These are phyloP conservation scores for Croton laevigatus DNA, from an alignment of 441 rosid species.

Conservation along the genomic window DNA sequence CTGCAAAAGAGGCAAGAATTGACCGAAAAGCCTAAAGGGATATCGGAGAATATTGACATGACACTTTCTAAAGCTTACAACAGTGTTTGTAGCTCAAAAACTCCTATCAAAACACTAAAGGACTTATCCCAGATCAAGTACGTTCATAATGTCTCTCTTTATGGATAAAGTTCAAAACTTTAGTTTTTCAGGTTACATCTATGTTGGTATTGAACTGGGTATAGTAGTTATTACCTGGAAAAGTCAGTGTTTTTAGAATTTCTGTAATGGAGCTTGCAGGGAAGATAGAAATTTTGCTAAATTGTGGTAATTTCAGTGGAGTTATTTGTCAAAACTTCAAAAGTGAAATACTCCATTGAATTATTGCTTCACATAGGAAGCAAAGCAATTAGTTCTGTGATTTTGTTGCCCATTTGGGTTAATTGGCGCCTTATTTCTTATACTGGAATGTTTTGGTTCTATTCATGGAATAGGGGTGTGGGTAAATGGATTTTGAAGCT, in stretches of 20 bases:
- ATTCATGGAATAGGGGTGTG: constrained; percentile 55
- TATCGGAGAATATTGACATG: constrained; percentile 56
- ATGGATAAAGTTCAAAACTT: not conserved
- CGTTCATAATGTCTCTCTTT: not conserved
- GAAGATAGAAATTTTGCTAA: not conserved
- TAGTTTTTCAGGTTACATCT: not conserved
- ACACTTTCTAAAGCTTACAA: constrained; percentile 60
- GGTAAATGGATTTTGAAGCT: constrained; percentile 85
- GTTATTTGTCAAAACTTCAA: not conserved
- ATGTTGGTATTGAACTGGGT: not conserved
- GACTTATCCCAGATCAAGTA: constrained; percentile 75
- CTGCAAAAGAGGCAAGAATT: constrained; percentile 64
- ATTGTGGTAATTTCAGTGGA: not conserved
- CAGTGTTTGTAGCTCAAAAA: constrained; percentile 51
- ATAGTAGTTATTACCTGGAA: not conserved
- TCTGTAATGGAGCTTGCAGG: not conserved
- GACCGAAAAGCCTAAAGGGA: constrained; percentile 61
- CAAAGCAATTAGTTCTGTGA: not conserved
- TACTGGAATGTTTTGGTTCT: constrained; percentile 13
- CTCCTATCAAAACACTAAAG: constrained; percentile 58
- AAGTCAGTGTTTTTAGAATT: not conserved
- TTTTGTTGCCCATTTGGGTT: not conserved
- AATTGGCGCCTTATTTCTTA: not conserved
- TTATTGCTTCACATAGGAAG: not conserved
- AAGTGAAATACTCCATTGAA: not conserved